phyloP scores from a whole-genome alignment of 352 stramenopile species.

The Aphanomyces invadans region DNA sequence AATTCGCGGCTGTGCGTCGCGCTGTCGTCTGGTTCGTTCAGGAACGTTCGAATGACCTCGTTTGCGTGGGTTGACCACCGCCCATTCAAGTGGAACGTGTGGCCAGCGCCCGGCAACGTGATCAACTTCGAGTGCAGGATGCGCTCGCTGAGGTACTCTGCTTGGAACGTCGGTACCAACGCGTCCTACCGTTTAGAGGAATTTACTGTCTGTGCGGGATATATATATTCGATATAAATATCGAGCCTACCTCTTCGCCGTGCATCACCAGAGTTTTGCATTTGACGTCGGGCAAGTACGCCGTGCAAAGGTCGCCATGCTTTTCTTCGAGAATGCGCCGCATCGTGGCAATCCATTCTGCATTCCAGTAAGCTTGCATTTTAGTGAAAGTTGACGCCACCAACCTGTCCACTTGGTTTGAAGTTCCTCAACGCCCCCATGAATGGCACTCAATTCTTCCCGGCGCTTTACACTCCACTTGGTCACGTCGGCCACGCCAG shows the following conservation, averaged over 20 bases:
- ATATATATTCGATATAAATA: too few species aligned
- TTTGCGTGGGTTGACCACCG: constrained; percentile 45
- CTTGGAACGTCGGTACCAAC: constrained; percentile 57
- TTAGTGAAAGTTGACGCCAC: too few species aligned
- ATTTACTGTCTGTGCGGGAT: too few species aligned
- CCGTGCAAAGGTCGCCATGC: constrained; percentile 62
- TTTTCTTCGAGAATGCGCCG: constrained; percentile 32
- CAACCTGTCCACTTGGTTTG: constrained; percentile 17
- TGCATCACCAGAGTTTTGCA: constrained; percentile 80
- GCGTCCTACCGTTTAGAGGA: constrained; percentile 31
- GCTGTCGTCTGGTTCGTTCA: constrained; percentile 71
- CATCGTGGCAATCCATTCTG: constrained; percentile 21
- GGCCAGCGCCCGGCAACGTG: constrained; percentile 40
- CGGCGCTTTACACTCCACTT: constrained; percentile 32
- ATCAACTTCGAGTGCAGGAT: constrained; percentile 76
- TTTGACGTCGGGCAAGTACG: constrained; percentile 51
- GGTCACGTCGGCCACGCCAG: constrained; percentile 39
- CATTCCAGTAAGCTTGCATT: too few species aligned
- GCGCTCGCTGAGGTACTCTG: constrained; percentile 78
- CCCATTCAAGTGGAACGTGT: constrained; percentile 46
- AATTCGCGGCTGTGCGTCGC: constrained; percentile 76
- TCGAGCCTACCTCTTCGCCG: constrained; percentile 31
- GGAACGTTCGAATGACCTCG: constrained; percentile 46
- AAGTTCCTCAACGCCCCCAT: not conserved
- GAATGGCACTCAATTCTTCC: not conserved